Conservation (phyloP, 2,329 filamentous ascomycete species). For the Cytospora paraplurivora region DNA sequence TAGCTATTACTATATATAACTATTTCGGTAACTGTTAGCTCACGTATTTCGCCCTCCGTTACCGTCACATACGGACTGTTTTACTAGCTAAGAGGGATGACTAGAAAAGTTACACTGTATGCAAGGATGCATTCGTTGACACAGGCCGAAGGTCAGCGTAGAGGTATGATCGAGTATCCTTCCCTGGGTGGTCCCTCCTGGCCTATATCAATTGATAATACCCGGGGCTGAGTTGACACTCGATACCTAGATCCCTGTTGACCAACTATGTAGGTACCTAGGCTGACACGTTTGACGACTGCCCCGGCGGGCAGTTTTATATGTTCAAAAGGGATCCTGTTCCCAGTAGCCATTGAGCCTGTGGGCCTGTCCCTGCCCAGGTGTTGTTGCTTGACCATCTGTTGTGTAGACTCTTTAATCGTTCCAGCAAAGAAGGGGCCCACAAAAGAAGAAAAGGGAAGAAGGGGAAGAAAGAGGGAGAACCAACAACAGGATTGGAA, state of each 20-base stretch:
- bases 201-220: neutral
- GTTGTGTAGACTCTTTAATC: neutral
- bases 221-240: neutral
- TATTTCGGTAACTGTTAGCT: too few relatives aligned
- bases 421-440: neutral
- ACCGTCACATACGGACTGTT: too few relatives aligned
- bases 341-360: neutral
- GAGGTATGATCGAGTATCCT: conserved; percentile 42
- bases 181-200: conserved; percentile 32
- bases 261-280: too few relatives aligned
- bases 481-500: too few relatives aligned
- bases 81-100: conserved; percentile 33
- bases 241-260: neutral
- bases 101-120: conserved; percentile 32
- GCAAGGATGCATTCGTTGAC: conserved; percentile 37
- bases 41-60: too few relatives aligned
- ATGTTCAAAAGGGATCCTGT: neutral
- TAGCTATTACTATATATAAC: too few relatives aligned
- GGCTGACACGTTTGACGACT: too few relatives aligned
- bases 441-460: too few relatives aligned
- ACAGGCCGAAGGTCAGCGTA: conserved; percentile 36
- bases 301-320: too few relatives aligned
- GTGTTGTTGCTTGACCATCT: neutral
- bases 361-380: neutral
- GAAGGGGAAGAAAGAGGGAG: too few relatives aligned